phyloP scores from a whole-genome alignment of 106 monocot species.

The Platanthera zijinensis region DNA sequence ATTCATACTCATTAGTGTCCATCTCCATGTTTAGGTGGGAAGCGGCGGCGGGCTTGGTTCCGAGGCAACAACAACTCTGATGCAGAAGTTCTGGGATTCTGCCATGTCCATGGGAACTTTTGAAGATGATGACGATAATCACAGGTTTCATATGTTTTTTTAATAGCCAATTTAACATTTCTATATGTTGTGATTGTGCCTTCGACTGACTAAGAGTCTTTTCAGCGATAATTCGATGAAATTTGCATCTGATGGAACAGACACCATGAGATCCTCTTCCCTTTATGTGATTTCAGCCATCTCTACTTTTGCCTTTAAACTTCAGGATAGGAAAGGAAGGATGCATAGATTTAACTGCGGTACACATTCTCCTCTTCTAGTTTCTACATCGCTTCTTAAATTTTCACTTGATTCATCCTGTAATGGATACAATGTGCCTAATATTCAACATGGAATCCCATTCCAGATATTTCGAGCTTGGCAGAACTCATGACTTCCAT shows the following conservation, averaged over 20 bases:
- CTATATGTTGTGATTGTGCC: not conserved
- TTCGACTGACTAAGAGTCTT: constrained; percentile 5
- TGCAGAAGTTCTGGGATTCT: constrained; percentile 75
- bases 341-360: constrained; percentile 94
- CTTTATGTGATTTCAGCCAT: constrained; percentile 30
- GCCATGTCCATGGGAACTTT: constrained; percentile 28
- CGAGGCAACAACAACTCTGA: constrained; percentile 36
- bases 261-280: constrained; percentile 22
- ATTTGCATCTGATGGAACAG: constrained; percentile 51
- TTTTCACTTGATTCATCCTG: not conserved
- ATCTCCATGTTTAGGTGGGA: constrained; percentile 29
- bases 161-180: not conserved
- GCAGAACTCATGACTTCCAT: constrained; percentile 65
- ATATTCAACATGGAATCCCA: not conserved
- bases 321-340: constrained; percentile 70
- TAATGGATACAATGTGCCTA: not conserved
- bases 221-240: constrained; percentile 65
- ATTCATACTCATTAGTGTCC: not conserved
- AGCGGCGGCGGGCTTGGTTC: constrained; percentile 31
- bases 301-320: constrained; percentile 64
- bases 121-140: constrained; percentile 47
- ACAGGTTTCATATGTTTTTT: constrained; percentile 22
- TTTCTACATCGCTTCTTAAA: not conserved
- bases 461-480: constrained; percentile 62
- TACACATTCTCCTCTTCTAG: constrained; percentile 9